These are phyloP conservation scores for Fraxinus sp. DNA, from an alignment of 305 asterid genomes.

Conservation along the genomic window DNA sequence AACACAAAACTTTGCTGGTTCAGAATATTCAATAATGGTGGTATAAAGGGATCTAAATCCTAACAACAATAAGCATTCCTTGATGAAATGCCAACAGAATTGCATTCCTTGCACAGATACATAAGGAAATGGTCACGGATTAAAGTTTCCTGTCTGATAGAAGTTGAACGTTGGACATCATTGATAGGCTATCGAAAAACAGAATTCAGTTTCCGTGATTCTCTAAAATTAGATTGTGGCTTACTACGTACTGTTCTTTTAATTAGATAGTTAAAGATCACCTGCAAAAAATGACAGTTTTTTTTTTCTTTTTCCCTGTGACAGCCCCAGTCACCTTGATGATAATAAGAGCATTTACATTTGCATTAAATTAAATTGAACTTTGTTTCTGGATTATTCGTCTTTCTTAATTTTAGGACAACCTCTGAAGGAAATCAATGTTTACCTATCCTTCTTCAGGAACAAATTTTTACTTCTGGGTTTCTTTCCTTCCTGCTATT, in stretches of 20 bases:
- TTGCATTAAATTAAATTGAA: not conserved
- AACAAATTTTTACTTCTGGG: slow-evolving; percentile 89
- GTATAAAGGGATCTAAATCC: not conserved
- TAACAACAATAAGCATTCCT: not conserved
- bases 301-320: not conserved
- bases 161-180: not conserved
- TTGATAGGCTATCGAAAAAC: not conserved
- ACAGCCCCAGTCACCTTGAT: not conserved
- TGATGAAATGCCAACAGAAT: slow-evolving; percentile 10
- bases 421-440: slow-evolving; percentile 24
- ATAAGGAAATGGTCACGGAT: not conserved
- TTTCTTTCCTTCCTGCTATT: slow-evolving; percentile 70
- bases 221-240: not conserved
- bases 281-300: not conserved
- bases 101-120: not conserved
- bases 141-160: not conserved
- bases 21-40: not conserved
- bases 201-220: not conserved
- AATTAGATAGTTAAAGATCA: not conserved
- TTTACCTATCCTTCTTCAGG: slow-evolving; percentile 44
- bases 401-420: not conserved
- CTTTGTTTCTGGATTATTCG: not conserved
- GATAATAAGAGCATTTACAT: not conserved
- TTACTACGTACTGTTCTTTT: not conserved
- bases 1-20: not conserved